Evolutionary conservation across 371 early-diverging fungal genomes (phyloP).

Genomic region (Entomophthora muscae): DNA sequence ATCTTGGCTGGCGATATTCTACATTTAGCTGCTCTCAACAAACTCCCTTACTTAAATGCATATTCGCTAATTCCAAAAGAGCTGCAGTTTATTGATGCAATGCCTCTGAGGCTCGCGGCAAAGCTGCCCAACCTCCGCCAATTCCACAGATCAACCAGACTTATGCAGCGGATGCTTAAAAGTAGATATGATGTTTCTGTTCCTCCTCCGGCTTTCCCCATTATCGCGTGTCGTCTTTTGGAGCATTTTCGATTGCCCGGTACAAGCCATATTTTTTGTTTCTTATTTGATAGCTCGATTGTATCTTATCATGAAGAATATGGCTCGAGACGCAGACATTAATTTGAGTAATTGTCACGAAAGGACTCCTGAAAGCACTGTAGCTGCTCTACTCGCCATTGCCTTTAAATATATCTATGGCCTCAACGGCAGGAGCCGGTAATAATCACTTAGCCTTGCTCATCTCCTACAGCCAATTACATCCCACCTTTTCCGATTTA

Average conservation of each 20-base stretch:
- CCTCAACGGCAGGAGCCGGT: neutral
- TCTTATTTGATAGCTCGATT: neutral
- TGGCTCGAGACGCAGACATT: neutral
- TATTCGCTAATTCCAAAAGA: neutral
- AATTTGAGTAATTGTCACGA: neutral
- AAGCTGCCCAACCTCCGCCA: neutral
- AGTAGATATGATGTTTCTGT: neutral
- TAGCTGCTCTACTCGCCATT: neutral
- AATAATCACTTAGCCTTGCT: neutral
- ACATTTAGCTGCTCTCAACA: neutral
- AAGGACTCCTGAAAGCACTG: neutral
- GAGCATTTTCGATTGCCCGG: neutral
- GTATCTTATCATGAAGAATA: neutral
- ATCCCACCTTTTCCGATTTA: neutral
- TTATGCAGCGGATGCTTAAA: neutral
- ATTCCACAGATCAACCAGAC: neutral
- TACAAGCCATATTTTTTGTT: neutral
- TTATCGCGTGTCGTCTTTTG: neutral
- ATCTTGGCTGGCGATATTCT: neutral
- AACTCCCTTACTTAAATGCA: neutral
- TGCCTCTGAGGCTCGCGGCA: neutral
- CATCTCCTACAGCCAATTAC: neutral
- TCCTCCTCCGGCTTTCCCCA: neutral
- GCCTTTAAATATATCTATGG: neutral
- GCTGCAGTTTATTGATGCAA: neutral